A percentile compares a stretch with the other conserved stretches of the same genome.
phyloP scores from a whole-genome alignment of 139 green algal species.

The Zygnema circumcarinatum region DNA sequence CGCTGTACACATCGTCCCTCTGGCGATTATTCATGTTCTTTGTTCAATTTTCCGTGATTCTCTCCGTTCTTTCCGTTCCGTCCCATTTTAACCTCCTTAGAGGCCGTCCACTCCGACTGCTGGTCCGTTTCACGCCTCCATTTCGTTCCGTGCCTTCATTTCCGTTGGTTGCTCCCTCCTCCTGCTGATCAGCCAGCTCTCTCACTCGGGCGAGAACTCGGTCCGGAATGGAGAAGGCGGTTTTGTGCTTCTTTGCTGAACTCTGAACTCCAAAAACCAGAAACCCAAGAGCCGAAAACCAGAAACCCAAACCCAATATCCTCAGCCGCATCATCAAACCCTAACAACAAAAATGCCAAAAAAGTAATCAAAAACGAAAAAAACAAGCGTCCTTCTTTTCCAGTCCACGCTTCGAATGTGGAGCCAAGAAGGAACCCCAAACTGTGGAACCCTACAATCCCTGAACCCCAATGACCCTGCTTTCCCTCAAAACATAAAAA shows the following conservation, averaged over 20 bases:
- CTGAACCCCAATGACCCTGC: background rate
- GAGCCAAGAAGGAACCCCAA: background rate
- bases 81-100: background rate
- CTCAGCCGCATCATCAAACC: background rate
- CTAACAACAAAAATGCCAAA: background rate
- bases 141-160: background rate
- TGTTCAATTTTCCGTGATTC: background rate
- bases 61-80: background rate
- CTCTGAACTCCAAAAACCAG: background rate
- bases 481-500: background rate
- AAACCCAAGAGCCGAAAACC: background rate
- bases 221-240: slow-evolving; percentile 23
- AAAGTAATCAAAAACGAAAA: background rate
- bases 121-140: no score
- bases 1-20: no score
- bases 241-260: slow-evolving; percentile 1
- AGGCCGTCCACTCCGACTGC: background rate
- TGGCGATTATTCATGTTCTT: background rate
- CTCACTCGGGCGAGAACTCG: slow-evolving; percentile 37
- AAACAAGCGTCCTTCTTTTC: background rate
- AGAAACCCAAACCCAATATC: background rate
- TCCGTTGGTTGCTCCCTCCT: background rate
- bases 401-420: background rate
- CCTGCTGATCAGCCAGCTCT: slow-evolving; percentile 32
- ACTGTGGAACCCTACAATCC: background rate